These are phyloP conservation scores for Monosporozyma solicola DNA, from an alignment of 805 yeast genomes.

Conservation along the genomic window DNA sequence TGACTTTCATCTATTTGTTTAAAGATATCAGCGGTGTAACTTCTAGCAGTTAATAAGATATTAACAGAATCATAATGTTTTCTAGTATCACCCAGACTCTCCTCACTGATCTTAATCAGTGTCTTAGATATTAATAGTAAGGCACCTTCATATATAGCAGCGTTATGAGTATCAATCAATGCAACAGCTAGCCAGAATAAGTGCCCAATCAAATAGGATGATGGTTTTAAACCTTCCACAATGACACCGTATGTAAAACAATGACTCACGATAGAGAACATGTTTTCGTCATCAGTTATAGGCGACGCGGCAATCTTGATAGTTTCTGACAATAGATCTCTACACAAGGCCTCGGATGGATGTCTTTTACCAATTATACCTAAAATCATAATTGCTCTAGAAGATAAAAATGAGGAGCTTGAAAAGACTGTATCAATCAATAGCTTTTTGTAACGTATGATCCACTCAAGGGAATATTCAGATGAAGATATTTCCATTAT, in stretches of 20 bases:
- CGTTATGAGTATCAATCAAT: constrained; percentile 27
- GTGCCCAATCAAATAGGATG: constrained; percentile 22
- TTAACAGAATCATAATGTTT: not conserved
- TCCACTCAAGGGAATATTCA: constrained; percentile 46
- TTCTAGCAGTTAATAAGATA: constrained; percentile 22
- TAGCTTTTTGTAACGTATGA: constrained; percentile 55
- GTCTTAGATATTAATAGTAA: constrained; percentile 32
- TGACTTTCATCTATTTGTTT: constrained; percentile 36
- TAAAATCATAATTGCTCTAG: constrained; percentile 56
- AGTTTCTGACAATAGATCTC: constrained; percentile 22
- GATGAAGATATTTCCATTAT: constrained; percentile 41
- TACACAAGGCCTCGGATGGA: constrained; percentile 46
- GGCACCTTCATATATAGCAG: constrained; percentile 34
- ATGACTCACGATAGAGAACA: constrained; percentile 30
- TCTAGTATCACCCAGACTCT: constrained; percentile 20
- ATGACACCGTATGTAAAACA: constrained; percentile 34
- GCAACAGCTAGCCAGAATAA: constrained; percentile 34
- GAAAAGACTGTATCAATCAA: constrained; percentile 54
- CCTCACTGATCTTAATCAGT: constrained; percentile 27
- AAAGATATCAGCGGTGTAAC: constrained; percentile 35
- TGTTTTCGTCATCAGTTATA: constrained; percentile 25
- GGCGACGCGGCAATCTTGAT: constrained; percentile 31
- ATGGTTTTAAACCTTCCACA: constrained; percentile 32
- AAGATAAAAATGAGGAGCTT: constrained; percentile 49
- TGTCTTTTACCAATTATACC: constrained; percentile 62